phyloP scores from a whole-genome alignment of 129 eudicot species.

The Helichrysum umbraculigerum region DNA sequence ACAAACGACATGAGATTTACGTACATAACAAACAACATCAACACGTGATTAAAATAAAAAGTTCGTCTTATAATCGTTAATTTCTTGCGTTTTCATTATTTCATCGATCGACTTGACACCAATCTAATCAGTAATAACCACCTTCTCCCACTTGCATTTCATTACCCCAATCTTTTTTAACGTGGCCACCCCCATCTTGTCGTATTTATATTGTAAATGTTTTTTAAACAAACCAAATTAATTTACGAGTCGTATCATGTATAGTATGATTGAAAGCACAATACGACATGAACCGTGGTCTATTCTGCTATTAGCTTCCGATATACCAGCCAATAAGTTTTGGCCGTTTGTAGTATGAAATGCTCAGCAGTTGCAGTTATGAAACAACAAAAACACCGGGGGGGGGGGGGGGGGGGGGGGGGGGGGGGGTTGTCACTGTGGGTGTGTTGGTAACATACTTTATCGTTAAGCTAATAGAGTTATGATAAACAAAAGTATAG shows the following conservation, averaged over 20 bases:
- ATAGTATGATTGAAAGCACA: neutral
- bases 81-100: conserved; percentile 6
- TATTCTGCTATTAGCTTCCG: too few relatives aligned
- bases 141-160: conserved; percentile 24
- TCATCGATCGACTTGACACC: conserved; percentile 15
- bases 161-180: neutral
- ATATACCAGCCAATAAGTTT: too few relatives aligned
- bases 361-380: too few relatives aligned
- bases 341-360: too few relatives aligned
- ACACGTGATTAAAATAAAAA: conserved; percentile 22
- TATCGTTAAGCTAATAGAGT: too few relatives aligned
- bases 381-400: too few relatives aligned
- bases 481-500: too few relatives aligned
- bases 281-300: too few relatives aligned
- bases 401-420: too few relatives aligned
- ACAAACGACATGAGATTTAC: neutral
- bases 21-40: too few relatives aligned
- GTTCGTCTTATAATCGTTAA: neutral
- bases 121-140: conserved; percentile 14
- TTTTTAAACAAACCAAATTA: neutral
- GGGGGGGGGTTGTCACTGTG: too few relatives aligned
- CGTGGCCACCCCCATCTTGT: conserved; percentile 24
- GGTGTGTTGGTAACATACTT: too few relatives aligned
- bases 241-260: neutral
- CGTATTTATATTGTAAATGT: neutral